These are phyloP conservation scores for Geotrichum bryndzae DNA, from an alignment of 1,139 yeast species.

Conservation along the genomic window DNA sequence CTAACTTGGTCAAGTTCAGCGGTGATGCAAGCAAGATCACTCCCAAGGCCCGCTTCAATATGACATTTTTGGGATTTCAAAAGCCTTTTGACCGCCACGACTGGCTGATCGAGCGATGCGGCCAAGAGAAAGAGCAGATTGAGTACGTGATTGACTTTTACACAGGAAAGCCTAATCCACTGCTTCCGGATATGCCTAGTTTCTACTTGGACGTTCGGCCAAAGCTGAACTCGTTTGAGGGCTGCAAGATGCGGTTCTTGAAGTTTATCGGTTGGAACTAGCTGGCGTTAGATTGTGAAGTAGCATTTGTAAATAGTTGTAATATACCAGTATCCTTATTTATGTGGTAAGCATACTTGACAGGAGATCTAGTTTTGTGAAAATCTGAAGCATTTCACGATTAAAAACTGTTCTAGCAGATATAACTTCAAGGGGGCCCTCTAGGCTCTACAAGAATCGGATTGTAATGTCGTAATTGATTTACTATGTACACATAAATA, in stretches of 20 bases:
- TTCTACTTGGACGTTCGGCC: slow-evolving; percentile 89
- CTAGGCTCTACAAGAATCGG: not conserved
- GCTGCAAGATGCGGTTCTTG: slow-evolving; percentile 58
- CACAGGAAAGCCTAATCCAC: slow-evolving; percentile 51
- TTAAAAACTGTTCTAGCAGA: not conserved
- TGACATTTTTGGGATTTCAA: slow-evolving; percentile 52
- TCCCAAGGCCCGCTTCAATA: slow-evolving; percentile 80
- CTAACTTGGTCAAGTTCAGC: slow-evolving; percentile 70
- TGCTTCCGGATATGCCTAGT: slow-evolving; percentile 46
- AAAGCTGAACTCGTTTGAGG: slow-evolving; percentile 74
- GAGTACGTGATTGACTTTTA: slow-evolving; percentile 95
- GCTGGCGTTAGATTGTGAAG: not conserved
- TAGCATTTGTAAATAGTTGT: not conserved
- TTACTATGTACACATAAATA: not conserved
- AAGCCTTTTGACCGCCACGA: slow-evolving; percentile 95
- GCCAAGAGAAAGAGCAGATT: slow-evolving; percentile 45
- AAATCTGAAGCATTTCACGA: too few species aligned
- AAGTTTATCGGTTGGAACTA: slow-evolving; percentile 50
- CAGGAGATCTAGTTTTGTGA: too few species aligned
- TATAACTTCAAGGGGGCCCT: not conserved
- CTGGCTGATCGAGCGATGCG: slow-evolving; percentile 89
- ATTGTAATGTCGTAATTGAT: not conserved
- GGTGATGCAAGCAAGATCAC: slow-evolving; percentile 83
- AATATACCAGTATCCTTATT: not conserved
- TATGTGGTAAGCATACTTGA: not conserved